A percentile compares a stretch with the other conserved stretches of the same genome.
These are phyloP conservation scores for Aspergillus asperescens DNA, from an alignment of 495 filamentous ascomycete species.

Conservation along the genomic window DNA sequence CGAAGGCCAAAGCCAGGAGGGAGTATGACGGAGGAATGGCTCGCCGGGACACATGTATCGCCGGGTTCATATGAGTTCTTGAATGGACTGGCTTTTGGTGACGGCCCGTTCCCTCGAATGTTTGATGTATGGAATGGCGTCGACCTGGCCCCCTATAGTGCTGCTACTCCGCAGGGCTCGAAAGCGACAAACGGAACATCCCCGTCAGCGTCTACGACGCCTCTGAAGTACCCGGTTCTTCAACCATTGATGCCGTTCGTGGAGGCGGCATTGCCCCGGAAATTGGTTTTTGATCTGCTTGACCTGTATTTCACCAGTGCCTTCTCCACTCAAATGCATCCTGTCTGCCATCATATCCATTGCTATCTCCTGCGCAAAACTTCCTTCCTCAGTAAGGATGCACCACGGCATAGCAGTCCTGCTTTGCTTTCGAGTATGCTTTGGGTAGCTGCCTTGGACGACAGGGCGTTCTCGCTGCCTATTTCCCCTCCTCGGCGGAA, in stretches of 20 bases:
- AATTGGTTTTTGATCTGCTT: conserved; percentile 77
- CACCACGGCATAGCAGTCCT: conserved; percentile 76
- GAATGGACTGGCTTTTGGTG: conserved; percentile 22
- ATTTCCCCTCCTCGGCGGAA: conserved; percentile 78
- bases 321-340: conserved; percentile 78
- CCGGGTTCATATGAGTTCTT: conserved; percentile 35
- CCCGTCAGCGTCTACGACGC: conserved; percentile 12
- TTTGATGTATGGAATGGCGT: conserved; percentile 36
- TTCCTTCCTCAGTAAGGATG: conserved; percentile 75
- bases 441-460: conserved; percentile 90
- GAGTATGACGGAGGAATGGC: conserved; percentile 37
- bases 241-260: conserved; percentile 76
- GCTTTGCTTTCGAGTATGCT: conserved; percentile 90
- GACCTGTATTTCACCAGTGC: conserved; percentile 85
- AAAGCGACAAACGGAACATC: conserved; percentile 18
- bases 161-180: conserved; percentile 14
- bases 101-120: conserved; percentile 32
- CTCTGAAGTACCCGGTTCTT: conserved; percentile 78
- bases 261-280: conserved; percentile 64
- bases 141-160: conserved; percentile 25
- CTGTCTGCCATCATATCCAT: conserved; percentile 85
- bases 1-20: conserved; percentile 16
- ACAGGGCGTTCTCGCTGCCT: conserved; percentile 80
- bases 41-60: conserved; percentile 36
- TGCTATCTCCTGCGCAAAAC: conserved; percentile 87